Conservation (phyloP, 2,329 filamentous ascomycete species). For the Sporothrix phasma region DNA sequence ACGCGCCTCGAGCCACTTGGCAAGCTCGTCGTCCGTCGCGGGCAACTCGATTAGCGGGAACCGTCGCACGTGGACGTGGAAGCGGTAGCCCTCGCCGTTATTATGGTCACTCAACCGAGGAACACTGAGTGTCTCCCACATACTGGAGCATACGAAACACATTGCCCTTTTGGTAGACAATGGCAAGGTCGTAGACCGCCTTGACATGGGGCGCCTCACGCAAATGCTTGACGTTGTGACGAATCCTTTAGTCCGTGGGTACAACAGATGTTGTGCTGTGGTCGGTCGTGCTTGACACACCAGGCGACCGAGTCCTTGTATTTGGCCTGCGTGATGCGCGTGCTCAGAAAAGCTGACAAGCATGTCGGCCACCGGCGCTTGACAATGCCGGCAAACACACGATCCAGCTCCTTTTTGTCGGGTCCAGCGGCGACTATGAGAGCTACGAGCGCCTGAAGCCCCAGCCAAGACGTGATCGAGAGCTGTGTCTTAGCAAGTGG, state of each 20-base stretch:
- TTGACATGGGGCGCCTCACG: conserved; percentile 40
- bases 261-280: conserved; percentile 47
- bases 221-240: conserved; percentile 48
- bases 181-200: conserved; percentile 46
- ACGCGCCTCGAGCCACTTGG: conserved; percentile 41
- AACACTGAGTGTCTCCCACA: conserved; percentile 43
- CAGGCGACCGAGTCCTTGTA: conserved; percentile 40
- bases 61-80: conserved; percentile 40
- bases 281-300: conserved; percentile 40
- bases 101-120: conserved; percentile 24
- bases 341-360: conserved; percentile 56
- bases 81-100: conserved; percentile 31
- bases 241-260: conserved; percentile 52
- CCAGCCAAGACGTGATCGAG: conserved; percentile 52
- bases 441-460: conserved; percentile 57
- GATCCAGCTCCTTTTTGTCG: conserved; percentile 45
- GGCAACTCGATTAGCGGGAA: conserved; percentile 41
- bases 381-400: conserved; percentile 46
- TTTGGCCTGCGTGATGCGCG: conserved; percentile 46
- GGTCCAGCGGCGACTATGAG: conserved; percentile 52
- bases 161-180: conserved; percentile 39
- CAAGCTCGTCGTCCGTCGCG: conserved; percentile 36
- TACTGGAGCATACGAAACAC: conserved; percentile 34
- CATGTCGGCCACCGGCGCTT: conserved; percentile 46
- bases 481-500: conserved; percentile 56